Conservation (phyloP, 805 yeast species). For the Candida piceae region DNA sequence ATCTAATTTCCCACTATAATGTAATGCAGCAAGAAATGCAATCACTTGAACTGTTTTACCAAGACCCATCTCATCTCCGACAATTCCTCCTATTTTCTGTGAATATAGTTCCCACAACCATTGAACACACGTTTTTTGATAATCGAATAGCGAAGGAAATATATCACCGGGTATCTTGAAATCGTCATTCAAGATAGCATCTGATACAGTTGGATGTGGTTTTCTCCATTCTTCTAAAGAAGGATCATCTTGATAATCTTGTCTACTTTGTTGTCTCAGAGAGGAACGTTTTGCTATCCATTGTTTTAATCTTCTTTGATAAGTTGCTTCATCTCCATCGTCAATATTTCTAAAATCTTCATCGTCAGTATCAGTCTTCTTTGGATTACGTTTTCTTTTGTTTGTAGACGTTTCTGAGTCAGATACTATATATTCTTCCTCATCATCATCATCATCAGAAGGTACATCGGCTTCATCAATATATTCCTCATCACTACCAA, state of each 20-base stretch:
- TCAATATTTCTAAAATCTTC: constrained; percentile 45
- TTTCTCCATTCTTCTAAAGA: constrained; percentile 55
- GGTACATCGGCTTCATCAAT: constrained; percentile 16
- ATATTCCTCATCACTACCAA: constrained; percentile 18
- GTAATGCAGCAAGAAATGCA: constrained; percentile 85
- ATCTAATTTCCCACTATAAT: constrained; percentile 67
- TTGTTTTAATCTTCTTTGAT: constrained; percentile 49
- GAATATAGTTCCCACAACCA: constrained; percentile 94
- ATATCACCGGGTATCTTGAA: constrained; percentile 88
- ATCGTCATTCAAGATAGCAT: constrained; percentile 65
- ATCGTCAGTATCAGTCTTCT: constrained; percentile 4
- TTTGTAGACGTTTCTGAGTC: constrained; percentile 10
- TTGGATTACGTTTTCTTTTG: constrained; percentile 1
- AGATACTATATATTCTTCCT: constrained; percentile 4
- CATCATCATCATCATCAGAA: constrained; percentile 6
- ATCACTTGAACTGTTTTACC: constrained; percentile 95
- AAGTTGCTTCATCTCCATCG: constrained; percentile 74
- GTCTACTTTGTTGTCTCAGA: constrained; percentile 32
- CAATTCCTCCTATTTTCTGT: constrained; percentile 89
- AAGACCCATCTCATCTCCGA: constrained; percentile 98
- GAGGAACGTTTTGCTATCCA: constrained; percentile 57
- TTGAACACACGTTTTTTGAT: constrained; percentile 94
- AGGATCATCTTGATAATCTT: constrained; percentile 24
- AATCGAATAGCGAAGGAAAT: constrained; percentile 79
- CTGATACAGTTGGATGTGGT: constrained; percentile 75